These are phyloP conservation scores for Aspergillus nomiae DNA, from an alignment of 2,329 filamentous ascomycete genomes.

Conservation along the genomic window DNA sequence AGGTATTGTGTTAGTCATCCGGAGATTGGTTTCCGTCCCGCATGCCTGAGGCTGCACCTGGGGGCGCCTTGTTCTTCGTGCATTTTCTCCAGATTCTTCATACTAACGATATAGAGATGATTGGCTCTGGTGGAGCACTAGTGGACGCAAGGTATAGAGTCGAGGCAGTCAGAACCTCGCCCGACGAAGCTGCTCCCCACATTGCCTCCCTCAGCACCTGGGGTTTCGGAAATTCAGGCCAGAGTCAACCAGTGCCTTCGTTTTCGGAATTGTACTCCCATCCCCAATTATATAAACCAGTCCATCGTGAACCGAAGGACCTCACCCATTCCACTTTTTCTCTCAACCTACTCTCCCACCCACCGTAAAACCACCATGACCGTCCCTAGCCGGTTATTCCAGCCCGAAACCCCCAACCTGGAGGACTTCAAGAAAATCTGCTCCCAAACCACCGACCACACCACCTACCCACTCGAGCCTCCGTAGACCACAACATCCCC, in stretches of 20 bases:
- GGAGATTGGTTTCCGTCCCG: neutral
- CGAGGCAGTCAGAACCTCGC: neutral
- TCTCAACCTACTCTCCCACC: neutral
- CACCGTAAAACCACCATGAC: conserved; percentile 1
- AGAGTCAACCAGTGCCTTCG: neutral
- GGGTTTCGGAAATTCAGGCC: neutral
- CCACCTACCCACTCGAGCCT: conserved; percentile 51
- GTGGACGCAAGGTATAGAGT: neutral
- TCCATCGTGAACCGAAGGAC: neutral
- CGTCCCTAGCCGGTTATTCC: conserved; percentile 23
- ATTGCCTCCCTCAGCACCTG: neutral
- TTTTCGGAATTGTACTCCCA: conserved; percentile 1
- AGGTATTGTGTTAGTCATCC: neutral
- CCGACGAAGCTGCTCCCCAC: neutral
- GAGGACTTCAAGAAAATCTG: conserved; percentile 50
- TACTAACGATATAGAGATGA: neutral
- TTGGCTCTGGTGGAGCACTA: neutral
- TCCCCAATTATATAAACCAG: neutral
- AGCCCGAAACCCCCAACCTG: conserved; percentile 28
- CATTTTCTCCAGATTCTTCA: neutral
- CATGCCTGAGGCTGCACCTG: neutral
- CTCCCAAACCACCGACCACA: conserved; percentile 38
- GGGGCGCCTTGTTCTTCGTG: neutral
- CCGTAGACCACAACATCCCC: conserved; percentile 55
- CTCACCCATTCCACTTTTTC: neutral